Conservation (phyloP, 345 rosid genomes). For the Cardamine occulta region DNA sequence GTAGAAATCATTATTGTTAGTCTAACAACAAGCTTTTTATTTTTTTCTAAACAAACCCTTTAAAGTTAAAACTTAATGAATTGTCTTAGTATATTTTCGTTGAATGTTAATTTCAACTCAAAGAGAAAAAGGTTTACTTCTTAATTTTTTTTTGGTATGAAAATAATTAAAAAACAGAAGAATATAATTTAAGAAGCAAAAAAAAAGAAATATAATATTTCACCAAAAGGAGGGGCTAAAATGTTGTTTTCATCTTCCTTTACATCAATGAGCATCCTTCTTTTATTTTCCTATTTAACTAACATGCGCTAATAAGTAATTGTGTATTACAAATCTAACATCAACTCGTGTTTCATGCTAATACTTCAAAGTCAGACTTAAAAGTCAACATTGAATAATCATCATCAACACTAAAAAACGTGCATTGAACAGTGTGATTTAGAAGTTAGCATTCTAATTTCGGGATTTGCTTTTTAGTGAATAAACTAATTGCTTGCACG, state of each 20-base stretch:
- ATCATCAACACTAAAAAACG: not conserved
- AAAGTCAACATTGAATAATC: conserved; percentile 8
- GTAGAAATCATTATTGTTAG: not conserved
- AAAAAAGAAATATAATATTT: not conserved
- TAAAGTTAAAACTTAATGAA: not conserved
- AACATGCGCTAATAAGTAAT: not conserved
- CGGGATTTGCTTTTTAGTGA: not conserved
- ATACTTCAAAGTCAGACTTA: conserved; percentile 10
- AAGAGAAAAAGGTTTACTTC: not conserved
- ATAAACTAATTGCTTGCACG: conserved; percentile 20
- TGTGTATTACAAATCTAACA: conserved; percentile 7
- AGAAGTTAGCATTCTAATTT: not conserved
- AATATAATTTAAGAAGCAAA: not conserved
- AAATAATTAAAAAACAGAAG: not conserved
- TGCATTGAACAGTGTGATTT: conserved; percentile 20
- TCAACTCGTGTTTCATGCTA: conserved; percentile 25
- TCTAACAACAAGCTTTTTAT: too few species aligned
- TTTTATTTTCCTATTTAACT: not conserved
- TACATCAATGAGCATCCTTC: not conserved
- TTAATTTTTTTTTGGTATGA: not conserved
- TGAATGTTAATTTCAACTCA: not conserved
- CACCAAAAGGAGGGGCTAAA: conserved; percentile 1
- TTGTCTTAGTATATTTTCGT: not conserved
- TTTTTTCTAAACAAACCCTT: not conserved
- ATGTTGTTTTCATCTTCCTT: conserved; percentile 16